A percentile compares a stretch with the other conserved stretches of the same genome.
These are phyloP conservation scores for Erythrobasidium hasegawianum DNA, from an alignment of 1,284 basidiomycete genomes.

Conservation along the genomic window DNA sequence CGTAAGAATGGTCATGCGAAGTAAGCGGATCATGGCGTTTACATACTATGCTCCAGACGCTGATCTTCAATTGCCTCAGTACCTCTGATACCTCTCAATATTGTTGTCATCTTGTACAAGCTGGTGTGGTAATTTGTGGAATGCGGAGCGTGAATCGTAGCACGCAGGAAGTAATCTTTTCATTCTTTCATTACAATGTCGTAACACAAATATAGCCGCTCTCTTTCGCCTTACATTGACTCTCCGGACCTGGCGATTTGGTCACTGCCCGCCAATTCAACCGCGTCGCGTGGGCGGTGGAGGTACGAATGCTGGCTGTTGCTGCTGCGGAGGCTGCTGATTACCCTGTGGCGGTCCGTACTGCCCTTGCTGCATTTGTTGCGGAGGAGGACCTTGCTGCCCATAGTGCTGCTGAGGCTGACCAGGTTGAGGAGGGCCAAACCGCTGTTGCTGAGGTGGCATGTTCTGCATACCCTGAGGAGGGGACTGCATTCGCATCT, in stretches of 20 bases:
- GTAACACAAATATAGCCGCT: neutral
- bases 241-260: neutral
- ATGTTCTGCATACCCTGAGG: slow-evolving; percentile 24
- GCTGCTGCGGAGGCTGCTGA: slow-evolving; percentile 26
- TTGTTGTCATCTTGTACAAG: slow-evolving; percentile 76
- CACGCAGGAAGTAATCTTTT: neutral
- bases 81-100: slow-evolving; percentile 77
- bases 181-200: neutral
- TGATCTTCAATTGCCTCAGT: slow-evolving; percentile 55
- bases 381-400: slow-evolving; percentile 10
- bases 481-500: slow-evolving; percentile 13
- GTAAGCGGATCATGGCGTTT: slow-evolving; percentile 54
- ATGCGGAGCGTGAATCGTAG: too few species aligned
- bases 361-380: slow-evolving; percentile 11
- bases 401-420: slow-evolving; percentile 2
- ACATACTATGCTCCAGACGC: slow-evolving; percentile 21
- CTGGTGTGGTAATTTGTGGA: slow-evolving; percentile 51
- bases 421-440: slow-evolving; percentile 15
- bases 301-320: slow-evolving; percentile 17
- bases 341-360: slow-evolving; percentile 11
- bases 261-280: neutral
- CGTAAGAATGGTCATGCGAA: slow-evolving; percentile 89
- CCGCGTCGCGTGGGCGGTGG: slow-evolving; percentile 23
- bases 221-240: too few species aligned
- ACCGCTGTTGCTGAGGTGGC: slow-evolving; percentile 33